These are phyloP conservation scores for Ceriops zippeliana DNA, from an alignment of 345 rosid genomes.

Conservation along the genomic window DNA sequence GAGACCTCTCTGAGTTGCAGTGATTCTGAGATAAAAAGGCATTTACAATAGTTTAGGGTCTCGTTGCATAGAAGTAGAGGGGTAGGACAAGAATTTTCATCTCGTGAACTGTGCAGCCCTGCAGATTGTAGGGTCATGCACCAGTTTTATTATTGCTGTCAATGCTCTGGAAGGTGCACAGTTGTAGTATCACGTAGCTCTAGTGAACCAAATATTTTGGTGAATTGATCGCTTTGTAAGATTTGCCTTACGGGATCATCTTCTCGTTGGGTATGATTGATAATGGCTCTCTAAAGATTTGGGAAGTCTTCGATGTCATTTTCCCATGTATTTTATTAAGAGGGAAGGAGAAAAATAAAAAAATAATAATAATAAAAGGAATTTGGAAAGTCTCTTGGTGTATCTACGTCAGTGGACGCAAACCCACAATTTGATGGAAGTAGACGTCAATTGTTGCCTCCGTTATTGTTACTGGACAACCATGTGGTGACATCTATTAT, in stretches of 20 bases:
- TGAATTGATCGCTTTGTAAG: constrained; percentile 1
- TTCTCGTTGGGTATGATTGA: not conserved
- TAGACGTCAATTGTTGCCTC: too few relatives aligned
- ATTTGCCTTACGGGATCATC: not conserved
- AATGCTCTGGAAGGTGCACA: not conserved
- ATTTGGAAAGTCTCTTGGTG: too few relatives aligned
- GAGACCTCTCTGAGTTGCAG: not conserved
- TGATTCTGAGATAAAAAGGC: constrained; percentile 1
- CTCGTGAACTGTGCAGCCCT: not conserved
- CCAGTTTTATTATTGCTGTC: not conserved
- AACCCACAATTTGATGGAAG: too few relatives aligned
- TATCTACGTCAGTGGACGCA: too few relatives aligned
- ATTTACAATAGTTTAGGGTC: constrained; percentile 4
- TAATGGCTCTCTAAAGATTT: not conserved
- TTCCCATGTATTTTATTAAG: too few relatives aligned
- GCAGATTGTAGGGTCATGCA: not conserved
- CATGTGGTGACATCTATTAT: too few relatives aligned
- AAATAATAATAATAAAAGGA: too few relatives aligned
- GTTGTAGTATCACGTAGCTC: constrained; percentile 7
- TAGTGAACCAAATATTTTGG: constrained; percentile 2
- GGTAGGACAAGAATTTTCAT: constrained; percentile 1
- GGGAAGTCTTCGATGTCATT: too few relatives aligned
- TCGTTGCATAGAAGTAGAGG: not conserved
- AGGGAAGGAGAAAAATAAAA: too few relatives aligned
- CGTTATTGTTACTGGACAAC: too few relatives aligned